Conservation (phyloP, 805 yeast genomes). For the Sugiyamaella mastotermitis region DNA sequence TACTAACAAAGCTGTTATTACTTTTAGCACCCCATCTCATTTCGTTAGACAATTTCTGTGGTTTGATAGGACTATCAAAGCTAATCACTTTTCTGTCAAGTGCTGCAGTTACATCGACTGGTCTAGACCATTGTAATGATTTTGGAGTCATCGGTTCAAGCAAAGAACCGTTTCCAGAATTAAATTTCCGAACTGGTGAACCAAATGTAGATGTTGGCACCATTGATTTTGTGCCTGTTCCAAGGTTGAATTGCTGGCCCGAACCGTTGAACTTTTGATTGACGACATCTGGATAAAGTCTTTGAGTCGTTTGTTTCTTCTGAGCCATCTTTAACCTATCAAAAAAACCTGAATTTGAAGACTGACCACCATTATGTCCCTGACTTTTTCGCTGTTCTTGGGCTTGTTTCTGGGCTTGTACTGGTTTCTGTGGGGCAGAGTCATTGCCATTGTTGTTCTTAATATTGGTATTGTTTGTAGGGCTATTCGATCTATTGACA, state of each 20-base stretch:
- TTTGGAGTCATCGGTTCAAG: constrained; percentile 23
- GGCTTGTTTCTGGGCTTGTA: too few species aligned
- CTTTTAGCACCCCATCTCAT: not conserved
- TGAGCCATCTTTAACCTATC: constrained; percentile 1
- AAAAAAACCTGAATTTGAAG: too few species aligned
- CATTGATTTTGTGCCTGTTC: not conserved
- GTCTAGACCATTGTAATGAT: constrained; percentile 20
- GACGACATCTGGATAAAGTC: not conserved
- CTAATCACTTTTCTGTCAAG: not conserved
- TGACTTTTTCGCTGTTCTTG: too few species aligned
- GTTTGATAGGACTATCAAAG: not conserved
- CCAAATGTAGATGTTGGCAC: constrained; percentile 4
- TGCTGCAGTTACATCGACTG: constrained; percentile 7
- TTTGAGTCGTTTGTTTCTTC: constrained; percentile 6
- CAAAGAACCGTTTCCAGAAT: constrained; percentile 10
- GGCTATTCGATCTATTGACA: too few species aligned
- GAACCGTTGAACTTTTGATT: not conserved
- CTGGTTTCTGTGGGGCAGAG: too few species aligned
- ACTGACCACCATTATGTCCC: too few species aligned
- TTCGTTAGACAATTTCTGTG: not conserved
- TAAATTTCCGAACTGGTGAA: constrained; percentile 13
- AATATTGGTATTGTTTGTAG: too few species aligned
- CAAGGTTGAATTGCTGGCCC: not conserved
- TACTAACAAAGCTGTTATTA: not conserved
- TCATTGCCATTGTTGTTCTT: too few species aligned